Evolutionary conservation across 176 grass and related monocot species (phyloP).

Genomic region (Cenchrus americanus): DNA sequence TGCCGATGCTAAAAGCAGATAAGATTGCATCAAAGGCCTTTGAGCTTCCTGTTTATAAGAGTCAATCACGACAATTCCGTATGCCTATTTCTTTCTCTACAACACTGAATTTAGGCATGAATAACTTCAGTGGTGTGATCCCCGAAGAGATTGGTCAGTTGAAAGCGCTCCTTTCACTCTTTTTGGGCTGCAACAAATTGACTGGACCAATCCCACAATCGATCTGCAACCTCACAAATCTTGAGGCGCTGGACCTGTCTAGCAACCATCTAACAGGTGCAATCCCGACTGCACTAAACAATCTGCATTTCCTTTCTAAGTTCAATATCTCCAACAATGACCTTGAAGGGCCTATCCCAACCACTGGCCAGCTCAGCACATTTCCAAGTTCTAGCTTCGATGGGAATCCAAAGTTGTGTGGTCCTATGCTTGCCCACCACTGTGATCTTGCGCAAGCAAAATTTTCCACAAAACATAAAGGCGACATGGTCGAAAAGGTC

Average conservation of each 20-base stretch:
- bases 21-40: slow-evolving; percentile 24
- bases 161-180: slow-evolving; percentile 24
- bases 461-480: background rate
- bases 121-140: slow-evolving; percentile 27
- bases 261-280: slow-evolving; percentile 36
- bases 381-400: slow-evolving; percentile 44
- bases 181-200: slow-evolving; percentile 29
- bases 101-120: slow-evolving; percentile 19
- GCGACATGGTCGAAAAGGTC: background rate
- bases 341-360: slow-evolving; percentile 43
- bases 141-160: slow-evolving; percentile 42
- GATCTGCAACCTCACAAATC: slow-evolving; percentile 35
- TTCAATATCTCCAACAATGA: slow-evolving; percentile 44
- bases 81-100: background rate
- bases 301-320: slow-evolving; percentile 46
- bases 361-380: slow-evolving; percentile 34
- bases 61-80: slow-evolving; percentile 8
- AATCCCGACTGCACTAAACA: background rate
- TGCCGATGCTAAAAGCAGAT: slow-evolving; percentile 40
- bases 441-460: background rate
- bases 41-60: slow-evolving; percentile 31
- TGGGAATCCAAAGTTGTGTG: slow-evolving; percentile 50
- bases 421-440: slow-evolving; percentile 13
- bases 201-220: slow-evolving; percentile 32
- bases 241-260: slow-evolving; percentile 32